Percentiles rank a stretch among this genome's conserved stretches.
These are phyloP conservation scores for Alternaria sp. DNA, from an alignment of 2,329 filamentous ascomycete genomes.

Conservation along the genomic window DNA sequence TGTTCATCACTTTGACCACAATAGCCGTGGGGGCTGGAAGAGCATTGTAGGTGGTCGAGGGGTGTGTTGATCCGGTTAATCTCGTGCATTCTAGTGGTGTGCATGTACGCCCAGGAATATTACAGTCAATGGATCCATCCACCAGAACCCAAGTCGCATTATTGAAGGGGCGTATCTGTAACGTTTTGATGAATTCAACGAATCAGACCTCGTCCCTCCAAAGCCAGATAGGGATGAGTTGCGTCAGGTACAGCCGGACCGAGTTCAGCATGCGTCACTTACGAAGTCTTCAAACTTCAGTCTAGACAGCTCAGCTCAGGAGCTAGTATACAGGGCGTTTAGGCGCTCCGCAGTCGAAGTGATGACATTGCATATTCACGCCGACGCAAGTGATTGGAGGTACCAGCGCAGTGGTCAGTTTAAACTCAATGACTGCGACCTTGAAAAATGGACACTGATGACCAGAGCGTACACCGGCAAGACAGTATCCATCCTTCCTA, in stretches of 20 bases:
- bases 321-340: neutral
- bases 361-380: neutral
- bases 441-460: neutral
- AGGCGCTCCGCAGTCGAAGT: neutral
- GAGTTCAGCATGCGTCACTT: neutral
- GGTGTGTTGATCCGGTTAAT: neutral
- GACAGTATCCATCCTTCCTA: neutral
- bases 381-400: neutral
- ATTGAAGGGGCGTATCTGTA: neutral
- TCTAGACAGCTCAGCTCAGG: neutral
- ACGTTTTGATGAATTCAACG: neutral
- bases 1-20: neutral
- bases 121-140: neutral
- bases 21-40: neutral
- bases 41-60: neutral
- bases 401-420: neutral
- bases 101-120: neutral
- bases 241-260: neutral
- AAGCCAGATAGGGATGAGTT: neutral
- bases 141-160: neutral
- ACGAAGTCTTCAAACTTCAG: neutral
- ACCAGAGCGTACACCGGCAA: neutral
- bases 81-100: neutral
- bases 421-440: neutral
- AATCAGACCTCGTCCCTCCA: neutral